Evolutionary conservation across 2,329 filamentous ascomycete genomes (phyloP).

Genomic region (Leptographium procerum): DNA sequence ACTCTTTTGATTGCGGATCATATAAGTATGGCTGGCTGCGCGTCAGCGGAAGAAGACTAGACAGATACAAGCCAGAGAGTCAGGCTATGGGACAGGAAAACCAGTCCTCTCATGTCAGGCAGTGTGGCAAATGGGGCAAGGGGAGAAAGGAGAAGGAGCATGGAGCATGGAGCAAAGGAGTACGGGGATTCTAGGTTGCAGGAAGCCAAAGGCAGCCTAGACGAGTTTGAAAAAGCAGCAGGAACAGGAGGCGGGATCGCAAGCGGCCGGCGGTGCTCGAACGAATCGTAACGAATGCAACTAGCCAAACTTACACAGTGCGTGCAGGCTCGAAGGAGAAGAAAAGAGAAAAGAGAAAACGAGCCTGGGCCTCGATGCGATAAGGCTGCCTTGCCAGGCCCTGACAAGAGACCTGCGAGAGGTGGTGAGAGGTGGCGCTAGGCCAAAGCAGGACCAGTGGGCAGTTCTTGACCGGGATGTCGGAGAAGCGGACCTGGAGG

Average conservation of each 20-base stretch:
- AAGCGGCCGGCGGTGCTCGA: too few species aligned
- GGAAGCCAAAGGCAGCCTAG: not conserved
- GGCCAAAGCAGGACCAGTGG: not conserved
- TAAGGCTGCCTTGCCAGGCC: not conserved
- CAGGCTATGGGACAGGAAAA: too few species aligned
- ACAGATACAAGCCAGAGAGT: not conserved
- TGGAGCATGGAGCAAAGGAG: not conserved
- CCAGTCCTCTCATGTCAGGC: not conserved
- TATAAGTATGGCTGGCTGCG: not conserved
- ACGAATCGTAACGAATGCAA: too few species aligned
- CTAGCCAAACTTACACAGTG: not conserved
- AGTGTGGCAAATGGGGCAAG: not conserved
- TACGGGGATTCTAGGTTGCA: not conserved
- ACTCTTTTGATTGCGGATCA: not conserved
- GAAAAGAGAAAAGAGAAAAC: not conserved
- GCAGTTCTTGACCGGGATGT: not conserved
- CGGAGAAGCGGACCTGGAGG: not conserved
- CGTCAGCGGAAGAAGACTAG: not conserved
- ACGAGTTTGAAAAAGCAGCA: too few species aligned
- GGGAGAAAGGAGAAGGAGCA: not conserved
- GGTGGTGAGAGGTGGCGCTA: not conserved
- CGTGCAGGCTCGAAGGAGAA: not conserved
- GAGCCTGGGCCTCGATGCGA: not conserved
- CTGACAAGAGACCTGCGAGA: not conserved
- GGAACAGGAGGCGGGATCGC: not conserved